Evolutionary conservation across 2,329 filamentous ascomycete genomes (phyloP).

Genomic region (Canariomyces notabilis): DNA sequence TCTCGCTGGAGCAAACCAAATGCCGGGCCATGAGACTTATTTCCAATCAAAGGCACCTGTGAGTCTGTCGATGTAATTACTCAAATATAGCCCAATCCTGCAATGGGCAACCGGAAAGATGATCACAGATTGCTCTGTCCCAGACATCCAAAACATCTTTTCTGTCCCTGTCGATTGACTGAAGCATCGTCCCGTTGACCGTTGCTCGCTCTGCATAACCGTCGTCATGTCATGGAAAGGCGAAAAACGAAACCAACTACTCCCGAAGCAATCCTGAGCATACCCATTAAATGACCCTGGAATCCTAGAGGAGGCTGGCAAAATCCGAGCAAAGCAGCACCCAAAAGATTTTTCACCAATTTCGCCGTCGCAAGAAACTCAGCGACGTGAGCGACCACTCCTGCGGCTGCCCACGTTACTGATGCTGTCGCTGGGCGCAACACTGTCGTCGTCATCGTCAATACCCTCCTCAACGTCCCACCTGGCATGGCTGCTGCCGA

Average conservation of each 20-base stretch:
- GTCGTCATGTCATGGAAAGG: not conserved
- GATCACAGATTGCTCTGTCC: not conserved
- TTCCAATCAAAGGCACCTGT: not conserved
- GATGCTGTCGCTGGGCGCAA: constrained; percentile 58
- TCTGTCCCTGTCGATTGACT: not conserved
- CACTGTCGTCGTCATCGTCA: constrained; percentile 47
- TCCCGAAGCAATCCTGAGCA: no score
- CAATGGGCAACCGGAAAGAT: not conserved
- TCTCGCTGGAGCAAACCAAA: no score
- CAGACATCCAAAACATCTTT: not conserved
- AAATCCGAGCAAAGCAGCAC: not conserved
- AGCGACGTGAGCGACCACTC: constrained; percentile 26
- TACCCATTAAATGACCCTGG: no score
- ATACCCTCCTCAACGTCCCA: constrained; percentile 24
- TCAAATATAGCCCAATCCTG: not conserved
- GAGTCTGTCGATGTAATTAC: not conserved
- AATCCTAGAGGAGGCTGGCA: no score
- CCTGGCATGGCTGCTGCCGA: constrained; percentile 35
- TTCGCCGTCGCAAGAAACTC: not conserved
- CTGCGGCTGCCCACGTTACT: constrained; percentile 51
- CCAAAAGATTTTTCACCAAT: not conserved
- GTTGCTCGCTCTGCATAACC: not conserved
- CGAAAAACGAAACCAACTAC: no score
- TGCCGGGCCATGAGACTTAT: not conserved
- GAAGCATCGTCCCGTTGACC: not conserved